phyloP scores from a whole-genome alignment of 2,329 filamentous ascomycete species.

The Tolypocladium guangdongense region DNA sequence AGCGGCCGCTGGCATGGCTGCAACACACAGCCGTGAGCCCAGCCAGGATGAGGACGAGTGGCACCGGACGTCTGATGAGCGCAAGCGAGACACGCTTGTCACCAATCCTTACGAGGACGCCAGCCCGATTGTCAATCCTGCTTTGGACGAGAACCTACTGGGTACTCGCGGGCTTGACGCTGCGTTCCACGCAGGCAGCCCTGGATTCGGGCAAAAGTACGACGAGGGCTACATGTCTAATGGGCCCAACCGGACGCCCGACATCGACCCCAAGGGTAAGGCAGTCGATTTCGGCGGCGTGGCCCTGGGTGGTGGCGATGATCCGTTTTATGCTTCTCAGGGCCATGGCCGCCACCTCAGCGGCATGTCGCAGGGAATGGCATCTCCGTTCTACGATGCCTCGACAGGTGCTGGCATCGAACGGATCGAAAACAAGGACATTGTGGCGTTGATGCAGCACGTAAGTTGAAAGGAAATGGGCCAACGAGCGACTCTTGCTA shows the following conservation, averaged over 20 bases:
- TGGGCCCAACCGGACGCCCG: slow-evolving; percentile 44
- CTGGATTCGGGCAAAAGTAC: slow-evolving; percentile 46
- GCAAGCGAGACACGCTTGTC: slow-evolving; percentile 54
- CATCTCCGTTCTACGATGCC: slow-evolving; percentile 80
- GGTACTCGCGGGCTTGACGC: slow-evolving; percentile 25
- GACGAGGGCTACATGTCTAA: slow-evolving; percentile 92
- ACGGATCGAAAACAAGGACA: slow-evolving; percentile 89
- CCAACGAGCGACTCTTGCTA: slow-evolving; percentile 8
- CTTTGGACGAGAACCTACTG: slow-evolving; percentile 39
- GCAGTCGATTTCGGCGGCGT: slow-evolving; percentile 40
- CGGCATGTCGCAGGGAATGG: slow-evolving; percentile 85
- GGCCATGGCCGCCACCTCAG: slow-evolving; percentile 60
- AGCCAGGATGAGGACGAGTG: slow-evolving; percentile 54
- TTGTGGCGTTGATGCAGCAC: slow-evolving; percentile 96
- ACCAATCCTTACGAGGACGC: slow-evolving; percentile 58
- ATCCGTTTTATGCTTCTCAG: slow-evolving; percentile 54
- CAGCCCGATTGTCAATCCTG: slow-evolving; percentile 49
- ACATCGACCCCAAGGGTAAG: slow-evolving; percentile 43
- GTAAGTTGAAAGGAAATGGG: slow-evolving; percentile 31
- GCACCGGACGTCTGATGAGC: slow-evolving; percentile 49
- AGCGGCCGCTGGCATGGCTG: slow-evolving; percentile 34
- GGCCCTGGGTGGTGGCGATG: slow-evolving; percentile 39
- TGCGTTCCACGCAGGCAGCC: slow-evolving; percentile 43
- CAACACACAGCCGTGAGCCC: slow-evolving; percentile 38
- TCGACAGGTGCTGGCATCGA: slow-evolving; percentile 82